Percentiles rank a stretch among this genome's conserved stretches.
phyloP scores from a whole-genome alignment of 2,329 filamentous ascomycete species.

The Decorospora gaudefroyi region DNA sequence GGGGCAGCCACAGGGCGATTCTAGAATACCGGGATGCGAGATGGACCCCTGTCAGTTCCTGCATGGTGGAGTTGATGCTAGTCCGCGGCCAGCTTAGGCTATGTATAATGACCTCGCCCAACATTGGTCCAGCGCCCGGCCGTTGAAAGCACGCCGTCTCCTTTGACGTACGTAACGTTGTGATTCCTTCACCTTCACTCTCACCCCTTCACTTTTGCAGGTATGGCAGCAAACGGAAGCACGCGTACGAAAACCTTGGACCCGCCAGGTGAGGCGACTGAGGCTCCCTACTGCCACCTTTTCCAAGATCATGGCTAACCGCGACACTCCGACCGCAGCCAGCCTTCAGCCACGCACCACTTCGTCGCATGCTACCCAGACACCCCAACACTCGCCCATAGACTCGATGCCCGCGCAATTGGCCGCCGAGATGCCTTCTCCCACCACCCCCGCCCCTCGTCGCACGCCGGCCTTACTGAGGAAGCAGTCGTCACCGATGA shows the following conservation, averaged over 20 bases:
- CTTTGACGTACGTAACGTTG: constrained; percentile 9
- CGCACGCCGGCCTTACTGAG: constrained; percentile 28
- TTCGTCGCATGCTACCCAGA: constrained; percentile 34
- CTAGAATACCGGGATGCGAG: constrained; percentile 17
- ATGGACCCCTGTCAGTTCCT: constrained; percentile 19
- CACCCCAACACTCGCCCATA: constrained; percentile 34
- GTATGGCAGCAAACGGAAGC: constrained; percentile 36
- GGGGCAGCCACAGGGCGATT: constrained; percentile 22
- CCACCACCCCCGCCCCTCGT: constrained; percentile 15
- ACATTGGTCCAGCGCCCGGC: constrained; percentile 4
- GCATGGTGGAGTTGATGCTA: constrained; percentile 23
- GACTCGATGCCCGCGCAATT: constrained; percentile 39
- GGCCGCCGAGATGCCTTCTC: constrained; percentile 27
- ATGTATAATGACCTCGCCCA: constrained; percentile 23
- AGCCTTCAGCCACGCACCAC: constrained; percentile 30
- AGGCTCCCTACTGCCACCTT: not conserved
- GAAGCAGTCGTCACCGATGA: constrained; percentile 61
- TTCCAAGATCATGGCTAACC: constrained; percentile 19
- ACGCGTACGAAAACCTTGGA: constrained; percentile 30
- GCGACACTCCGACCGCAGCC: constrained; percentile 18
- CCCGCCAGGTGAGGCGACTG: constrained; percentile 28
- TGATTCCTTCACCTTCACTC: not conserved
- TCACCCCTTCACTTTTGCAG: not conserved
- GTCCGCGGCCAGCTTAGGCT: constrained; percentile 9
- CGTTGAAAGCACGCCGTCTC: constrained; percentile 15